Percentiles rank a stretch among this genome's conserved stretches.
phyloP scores from a whole-genome alignment of 129 eudicot genomes.

The Artemisia annua region DNA sequence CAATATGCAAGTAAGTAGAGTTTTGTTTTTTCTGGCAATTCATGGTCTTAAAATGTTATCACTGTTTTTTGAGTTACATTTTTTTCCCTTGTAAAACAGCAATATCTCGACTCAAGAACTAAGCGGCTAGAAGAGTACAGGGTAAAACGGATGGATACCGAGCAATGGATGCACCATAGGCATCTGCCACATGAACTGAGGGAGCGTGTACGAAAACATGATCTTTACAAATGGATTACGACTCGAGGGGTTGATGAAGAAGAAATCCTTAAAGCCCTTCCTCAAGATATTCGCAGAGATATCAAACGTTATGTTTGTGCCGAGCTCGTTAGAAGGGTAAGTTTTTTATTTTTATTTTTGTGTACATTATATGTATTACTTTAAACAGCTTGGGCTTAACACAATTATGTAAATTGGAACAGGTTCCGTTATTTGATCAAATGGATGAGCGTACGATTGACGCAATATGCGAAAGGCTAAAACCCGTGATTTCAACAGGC shows the following conservation, averaged over 20 bases:
- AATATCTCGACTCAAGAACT: conserved; percentile 76
- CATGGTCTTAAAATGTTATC: neutral
- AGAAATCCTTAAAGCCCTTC: conserved; percentile 58
- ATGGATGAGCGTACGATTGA: conserved; percentile 78
- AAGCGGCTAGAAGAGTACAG: conserved; percentile 75
- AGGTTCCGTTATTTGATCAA: conserved; percentile 77
- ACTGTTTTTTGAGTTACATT: conserved; percentile 8
- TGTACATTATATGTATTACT: too few relatives aligned
- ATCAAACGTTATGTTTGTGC: conserved; percentile 77
- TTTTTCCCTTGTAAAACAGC: conserved; percentile 33
- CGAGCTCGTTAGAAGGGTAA: conserved; percentile 73
- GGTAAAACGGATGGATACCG: conserved; percentile 67
- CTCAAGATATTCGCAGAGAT: conserved; percentile 70
- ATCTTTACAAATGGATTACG: conserved; percentile 71
- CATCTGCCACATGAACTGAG: conserved; percentile 65
- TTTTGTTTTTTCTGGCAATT: neutral
- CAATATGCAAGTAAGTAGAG: conserved; percentile 80
- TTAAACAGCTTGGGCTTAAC: neutral
- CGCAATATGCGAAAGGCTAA: conserved; percentile 77
- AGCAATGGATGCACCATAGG: conserved; percentile 90
- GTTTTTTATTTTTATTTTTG: conserved; percentile 8
- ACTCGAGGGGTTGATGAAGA: conserved; percentile 87
- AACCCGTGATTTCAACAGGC: conserved; percentile 54
- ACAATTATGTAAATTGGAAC: neutral
- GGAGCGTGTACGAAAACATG: conserved; percentile 63